These are phyloP conservation scores for Blastobotrys ciferrii DNA, from an alignment of 1,139 yeast genomes.

Conservation along the genomic window DNA sequence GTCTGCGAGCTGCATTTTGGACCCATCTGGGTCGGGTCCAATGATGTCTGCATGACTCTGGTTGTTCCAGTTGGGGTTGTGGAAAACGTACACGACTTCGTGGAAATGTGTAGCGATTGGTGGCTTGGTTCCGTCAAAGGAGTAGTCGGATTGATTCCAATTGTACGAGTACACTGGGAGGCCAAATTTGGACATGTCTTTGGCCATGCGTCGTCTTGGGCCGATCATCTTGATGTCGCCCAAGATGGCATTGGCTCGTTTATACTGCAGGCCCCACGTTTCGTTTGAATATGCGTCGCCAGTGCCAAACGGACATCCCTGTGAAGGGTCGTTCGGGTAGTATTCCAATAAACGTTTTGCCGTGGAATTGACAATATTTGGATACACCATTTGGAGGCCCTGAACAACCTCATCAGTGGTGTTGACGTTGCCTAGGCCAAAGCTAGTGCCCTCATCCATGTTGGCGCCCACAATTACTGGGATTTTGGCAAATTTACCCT, in stretches of 20 bases:
- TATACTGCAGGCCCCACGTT: conserved; percentile 14
- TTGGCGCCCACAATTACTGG: conserved; percentile 20
- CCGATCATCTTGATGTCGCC: conserved; percentile 24
- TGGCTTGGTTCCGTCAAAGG: conserved; percentile 6
- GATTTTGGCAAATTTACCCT: conserved; percentile 18
- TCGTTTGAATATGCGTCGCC: conserved; percentile 11
- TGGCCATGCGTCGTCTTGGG: conserved; percentile 19
- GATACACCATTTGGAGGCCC: not conserved
- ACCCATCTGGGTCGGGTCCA: conserved; percentile 14
- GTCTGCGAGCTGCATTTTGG: conserved; percentile 5
- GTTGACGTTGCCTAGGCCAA: not conserved
- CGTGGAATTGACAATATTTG: not conserved
- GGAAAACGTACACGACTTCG: conserved; percentile 31
- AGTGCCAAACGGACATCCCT: conserved; percentile 27
- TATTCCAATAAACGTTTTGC: conserved; percentile 8
- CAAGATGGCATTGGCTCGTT: conserved; percentile 17
- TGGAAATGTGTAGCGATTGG: conserved; percentile 23
- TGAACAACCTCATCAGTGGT: not conserved
- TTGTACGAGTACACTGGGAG: conserved; percentile 24
- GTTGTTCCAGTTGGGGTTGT: conserved; percentile 16
- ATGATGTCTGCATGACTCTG: conserved; percentile 7
- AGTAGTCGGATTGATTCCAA: conserved; percentile 22
- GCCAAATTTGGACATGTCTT: conserved; percentile 7
- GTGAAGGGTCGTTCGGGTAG: conserved; percentile 20
- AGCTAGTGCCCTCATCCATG: conserved; percentile 21